Evolutionary conservation across 1,139 yeast genomes (phyloP), one percentile per base, ranked within the genome.

Genomic region (Blastobotrys ciferrii): DNA sequence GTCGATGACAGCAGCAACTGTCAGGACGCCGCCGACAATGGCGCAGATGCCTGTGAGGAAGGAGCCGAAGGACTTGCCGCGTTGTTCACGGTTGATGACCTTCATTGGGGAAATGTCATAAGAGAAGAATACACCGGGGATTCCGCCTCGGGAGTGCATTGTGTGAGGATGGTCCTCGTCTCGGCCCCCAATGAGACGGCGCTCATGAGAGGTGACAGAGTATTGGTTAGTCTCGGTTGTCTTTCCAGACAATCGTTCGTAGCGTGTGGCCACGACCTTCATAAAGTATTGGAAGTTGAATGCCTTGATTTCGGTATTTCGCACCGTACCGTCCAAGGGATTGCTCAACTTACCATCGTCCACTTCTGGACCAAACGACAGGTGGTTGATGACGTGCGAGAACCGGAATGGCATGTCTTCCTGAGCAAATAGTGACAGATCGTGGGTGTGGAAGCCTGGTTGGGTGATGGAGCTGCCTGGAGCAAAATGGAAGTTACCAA

Each of bases 61-160:
- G 2, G 92, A 87, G 23, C 95, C 86, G 82, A 95, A 84, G 0
- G 94, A 76, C 65, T 82, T 85, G 35, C 81, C 78, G 58, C 82
- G 85, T 56, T 81, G 82, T 65, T 92, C 95, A 47, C 80, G 76
- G 68, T 91, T 89, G 60, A 91, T 87, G 45, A 92, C 91, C 66
- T 91, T 89, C 72, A 92, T 74, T 6, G 98, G 96, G 47, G 95
- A 84, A 63, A 92, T 89, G 60, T 92, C 98, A 68, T 91, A 91
- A 60, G 83, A 75, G 70, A 92, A 81, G 65, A 82, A 87, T 4
- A 89, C 78, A 2, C 98, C 97, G 0, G 98, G 97, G 25, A 85
- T 74, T 4, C 98, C 98, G 17, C 97, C 97, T 49, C 80, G 72
- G 1, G 83, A 78, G 62, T 92, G 98, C 43, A 84, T 57, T 0